Percentiles rank a stretch among this genome's conserved stretches.
These are phyloP conservation scores for Oryza glaberrima DNA, from an alignment of 176 grass and related monocot genomes.

Conservation along the genomic window DNA sequence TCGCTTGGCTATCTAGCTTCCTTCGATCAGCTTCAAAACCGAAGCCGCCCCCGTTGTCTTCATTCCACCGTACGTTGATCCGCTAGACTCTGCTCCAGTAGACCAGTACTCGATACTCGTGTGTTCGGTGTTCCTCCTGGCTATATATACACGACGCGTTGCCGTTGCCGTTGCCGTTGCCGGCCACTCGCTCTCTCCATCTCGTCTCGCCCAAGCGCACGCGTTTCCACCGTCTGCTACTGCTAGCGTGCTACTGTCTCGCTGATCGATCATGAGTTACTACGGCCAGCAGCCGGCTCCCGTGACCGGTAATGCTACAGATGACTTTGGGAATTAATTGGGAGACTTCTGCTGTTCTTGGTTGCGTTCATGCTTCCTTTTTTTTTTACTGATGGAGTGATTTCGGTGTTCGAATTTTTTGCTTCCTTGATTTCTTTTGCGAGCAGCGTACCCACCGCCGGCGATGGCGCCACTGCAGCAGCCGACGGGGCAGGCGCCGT, in stretches of 20 bases:
- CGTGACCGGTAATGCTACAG: conserved; percentile 27
- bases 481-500: no score
- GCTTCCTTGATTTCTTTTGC: not conserved
- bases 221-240: no score
- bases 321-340: not conserved
- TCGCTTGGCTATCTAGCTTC: not conserved
- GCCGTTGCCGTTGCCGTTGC: not conserved
- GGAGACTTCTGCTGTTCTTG: not conserved
- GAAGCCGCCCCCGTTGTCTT: not conserved
- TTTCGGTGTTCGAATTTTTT: not conserved
- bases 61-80: not conserved
- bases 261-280: conserved; percentile 37
- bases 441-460: conserved; percentile 45
- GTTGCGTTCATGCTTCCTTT: not conserved
- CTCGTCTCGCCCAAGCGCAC: no score
- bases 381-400: not conserved
- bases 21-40: conserved; percentile 22
- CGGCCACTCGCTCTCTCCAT: not conserved
- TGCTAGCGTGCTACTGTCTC: not conserved
- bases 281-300: conserved; percentile 47
- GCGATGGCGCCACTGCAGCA: conserved; percentile 15
- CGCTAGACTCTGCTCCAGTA: not conserved
- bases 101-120: not conserved
- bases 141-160: not conserved
- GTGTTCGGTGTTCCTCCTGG: not conserved